Evolutionary conservation across 495 filamentous ascomycete genomes (phyloP).

Genomic region (Penicillium salamii): DNA sequence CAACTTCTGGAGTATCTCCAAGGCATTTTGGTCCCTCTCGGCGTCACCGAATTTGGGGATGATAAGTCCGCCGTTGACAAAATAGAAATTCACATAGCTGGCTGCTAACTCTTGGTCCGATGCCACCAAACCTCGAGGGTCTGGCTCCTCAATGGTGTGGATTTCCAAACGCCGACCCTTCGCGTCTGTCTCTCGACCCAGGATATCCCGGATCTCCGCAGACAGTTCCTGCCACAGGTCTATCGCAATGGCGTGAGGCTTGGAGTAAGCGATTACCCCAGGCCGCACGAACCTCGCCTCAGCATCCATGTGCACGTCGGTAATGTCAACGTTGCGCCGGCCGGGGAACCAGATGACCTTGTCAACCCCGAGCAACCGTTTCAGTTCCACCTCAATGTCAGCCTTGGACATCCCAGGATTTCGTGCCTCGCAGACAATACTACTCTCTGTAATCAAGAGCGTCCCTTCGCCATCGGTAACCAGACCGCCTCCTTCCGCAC

Average conservation of each 20-base stretch:
- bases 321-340: slow-evolving; percentile 22
- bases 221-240: slow-evolving; percentile 23
- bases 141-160: slow-evolving; percentile 21
- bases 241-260: slow-evolving; percentile 8
- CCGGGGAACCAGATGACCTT: slow-evolving; percentile 31
- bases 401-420: slow-evolving; percentile 20
- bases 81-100: slow-evolving; percentile 29
- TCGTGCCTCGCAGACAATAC: slow-evolving; percentile 22
- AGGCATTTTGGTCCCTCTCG: slow-evolving; percentile 14
- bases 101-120: slow-evolving; percentile 15
- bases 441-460: slow-evolving; percentile 27
- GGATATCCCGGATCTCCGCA: slow-evolving; percentile 17
- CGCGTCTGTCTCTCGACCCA: slow-evolving; percentile 20
- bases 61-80: slow-evolving; percentile 26
- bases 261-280: slow-evolving; percentile 21
- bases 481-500: slow-evolving; percentile 24
- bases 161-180: slow-evolving; percentile 23
- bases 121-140: slow-evolving; percentile 12
- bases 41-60: slow-evolving; percentile 26
- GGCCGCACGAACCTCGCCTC: slow-evolving; percentile 25
- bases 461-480: slow-evolving; percentile 30
- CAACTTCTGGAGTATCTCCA: slow-evolving; percentile 17
- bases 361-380: slow-evolving; percentile 21
- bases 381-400: slow-evolving; percentile 23
- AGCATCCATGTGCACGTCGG: slow-evolving; percentile 26